Evolutionary conservation across 192 early-diverging fungal genomes (phyloP).

Genomic region (Dispira simplex): DNA sequence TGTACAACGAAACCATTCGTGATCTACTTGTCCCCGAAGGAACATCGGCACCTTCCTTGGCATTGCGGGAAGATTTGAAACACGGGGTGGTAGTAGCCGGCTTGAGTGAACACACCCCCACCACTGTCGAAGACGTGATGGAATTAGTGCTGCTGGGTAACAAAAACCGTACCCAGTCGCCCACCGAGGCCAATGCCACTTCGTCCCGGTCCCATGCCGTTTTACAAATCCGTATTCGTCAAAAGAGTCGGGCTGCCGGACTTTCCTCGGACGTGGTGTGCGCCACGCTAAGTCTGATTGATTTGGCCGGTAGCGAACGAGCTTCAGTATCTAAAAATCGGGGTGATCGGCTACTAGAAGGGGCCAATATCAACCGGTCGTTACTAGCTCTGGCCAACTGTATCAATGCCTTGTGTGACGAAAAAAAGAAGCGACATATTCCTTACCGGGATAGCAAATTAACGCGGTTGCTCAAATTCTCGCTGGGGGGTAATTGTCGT

Average conservation of each 20-base stretch:
- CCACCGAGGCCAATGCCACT: conserved; percentile 57
- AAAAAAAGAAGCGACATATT: conserved; percentile 37
- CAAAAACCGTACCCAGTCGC: conserved; percentile 54
- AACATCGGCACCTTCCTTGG: conserved; percentile 21
- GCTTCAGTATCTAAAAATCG: conserved; percentile 41
- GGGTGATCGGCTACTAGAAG: conserved; percentile 53
- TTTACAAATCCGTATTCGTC: conserved; percentile 41
- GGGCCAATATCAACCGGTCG: conserved; percentile 65
- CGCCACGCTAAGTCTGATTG: conserved; percentile 53
- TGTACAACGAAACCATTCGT: conserved; percentile 89
- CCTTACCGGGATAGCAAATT: conserved; percentile 67
- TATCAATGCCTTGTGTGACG: conserved; percentile 50
- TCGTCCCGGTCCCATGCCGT: conserved; percentile 67
- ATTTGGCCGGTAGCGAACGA: conserved; percentile 60
- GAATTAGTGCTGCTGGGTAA: conserved; percentile 37
- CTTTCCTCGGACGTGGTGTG: conserved; percentile 28
- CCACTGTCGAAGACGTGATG: conserved; percentile 34
- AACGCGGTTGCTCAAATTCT: conserved; percentile 52
- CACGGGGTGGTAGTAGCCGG: conserved; percentile 54
- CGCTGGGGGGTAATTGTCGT: conserved; percentile 65
- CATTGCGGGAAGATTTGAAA: conserved; percentile 58
- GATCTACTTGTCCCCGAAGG: conserved; percentile 51
- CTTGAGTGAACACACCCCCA: conserved; percentile 43
- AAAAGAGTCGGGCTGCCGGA: conserved; percentile 20
- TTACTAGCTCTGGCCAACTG: conserved; percentile 62